Conservation (phyloP, 306 rosid species). For the Bauhinia variegata region DNA sequence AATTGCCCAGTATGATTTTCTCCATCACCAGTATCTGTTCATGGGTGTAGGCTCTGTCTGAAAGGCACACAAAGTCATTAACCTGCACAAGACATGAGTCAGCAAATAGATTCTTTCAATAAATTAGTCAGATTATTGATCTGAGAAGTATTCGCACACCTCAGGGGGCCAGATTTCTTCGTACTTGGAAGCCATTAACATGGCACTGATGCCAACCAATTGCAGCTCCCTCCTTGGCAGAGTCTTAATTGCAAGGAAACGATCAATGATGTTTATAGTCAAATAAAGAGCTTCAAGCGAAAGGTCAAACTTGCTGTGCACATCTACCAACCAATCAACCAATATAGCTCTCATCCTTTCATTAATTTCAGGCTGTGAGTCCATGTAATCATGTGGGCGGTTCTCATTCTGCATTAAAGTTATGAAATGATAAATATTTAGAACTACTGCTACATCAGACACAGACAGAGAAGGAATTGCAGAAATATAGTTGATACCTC, state of each 20-base stretch:
- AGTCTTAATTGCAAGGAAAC: conserved; percentile 53
- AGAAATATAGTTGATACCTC: conserved; percentile 55
- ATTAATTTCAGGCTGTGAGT: conserved; percentile 73
- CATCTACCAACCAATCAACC: conserved; percentile 84
- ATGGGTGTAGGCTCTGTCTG: conserved; percentile 60
- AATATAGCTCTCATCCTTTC: conserved; percentile 80
- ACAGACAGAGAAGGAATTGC: not conserved
- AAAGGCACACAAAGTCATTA: conserved; percentile 60
- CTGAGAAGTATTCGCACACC: too few species aligned
- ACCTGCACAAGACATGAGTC: conserved; percentile 42
- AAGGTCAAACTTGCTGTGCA: conserved; percentile 73
- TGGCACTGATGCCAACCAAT: conserved; percentile 62
- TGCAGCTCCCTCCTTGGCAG: conserved; percentile 62
- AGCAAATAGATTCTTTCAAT: not conserved
- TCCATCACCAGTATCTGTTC: conserved; percentile 59
- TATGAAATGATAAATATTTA: not conserved
- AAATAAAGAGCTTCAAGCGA: conserved; percentile 65
- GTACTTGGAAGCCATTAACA: conserved; percentile 69
- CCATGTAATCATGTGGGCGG: conserved; percentile 70
- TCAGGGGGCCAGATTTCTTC: conserved; percentile 79
- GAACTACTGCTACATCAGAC: not conserved
- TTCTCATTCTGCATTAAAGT: conserved; percentile 52
- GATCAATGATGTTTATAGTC: conserved; percentile 56
- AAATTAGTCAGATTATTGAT: too few species aligned
- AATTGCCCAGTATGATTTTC: conserved; percentile 56